These are phyloP conservation scores for Fragaria nilgerrensis DNA, from an alignment of 306 rosid species.

Conservation along the genomic window DNA sequence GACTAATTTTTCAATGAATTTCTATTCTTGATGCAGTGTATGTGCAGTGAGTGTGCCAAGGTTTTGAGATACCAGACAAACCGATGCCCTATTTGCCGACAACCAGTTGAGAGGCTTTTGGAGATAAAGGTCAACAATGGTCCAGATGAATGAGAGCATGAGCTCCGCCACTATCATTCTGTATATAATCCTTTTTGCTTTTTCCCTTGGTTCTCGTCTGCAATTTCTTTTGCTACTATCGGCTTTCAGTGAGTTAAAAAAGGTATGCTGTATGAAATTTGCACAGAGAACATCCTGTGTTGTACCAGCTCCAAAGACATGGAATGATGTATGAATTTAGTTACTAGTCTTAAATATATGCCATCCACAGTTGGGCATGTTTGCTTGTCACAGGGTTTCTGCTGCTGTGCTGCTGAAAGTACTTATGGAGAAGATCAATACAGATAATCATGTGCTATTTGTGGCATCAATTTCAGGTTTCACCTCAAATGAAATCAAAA, in stretches of 20 bases:
- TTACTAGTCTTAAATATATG: slow-evolving; percentile 6
- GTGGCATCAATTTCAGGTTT: background rate
- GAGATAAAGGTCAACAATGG: slow-evolving; percentile 77
- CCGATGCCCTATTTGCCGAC: slow-evolving; percentile 96
- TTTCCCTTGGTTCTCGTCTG: slow-evolving; percentile 9
- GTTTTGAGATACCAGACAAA: slow-evolving; percentile 84
- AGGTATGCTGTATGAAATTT: slow-evolving; percentile 3
- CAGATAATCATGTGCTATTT: background rate
- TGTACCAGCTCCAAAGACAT: slow-evolving; percentile 27
- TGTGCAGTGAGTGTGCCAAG: slow-evolving; percentile 94
- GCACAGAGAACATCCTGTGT: slow-evolving; percentile 35
- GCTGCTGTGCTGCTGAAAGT: background rate
- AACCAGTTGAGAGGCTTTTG: slow-evolving; percentile 93
- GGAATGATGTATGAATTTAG: slow-evolving; percentile 30
- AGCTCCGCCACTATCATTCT: slow-evolving; percentile 10
- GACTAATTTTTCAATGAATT: slow-evolving; percentile 22
- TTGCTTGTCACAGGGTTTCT: background rate
- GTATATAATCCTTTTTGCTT: slow-evolving; percentile 25
- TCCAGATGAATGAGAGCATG: slow-evolving; percentile 49
- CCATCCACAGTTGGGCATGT: background rate
- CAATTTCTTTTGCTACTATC: slow-evolving; percentile 1
- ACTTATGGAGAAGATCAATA: background rate
- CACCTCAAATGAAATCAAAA: background rate
- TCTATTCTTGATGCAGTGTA: slow-evolving; percentile 59
- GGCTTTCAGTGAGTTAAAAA: background rate